Percentiles rank a stretch among this genome's conserved stretches.
These are phyloP conservation scores for Metschnikowia picachoensis DNA, from an alignment of 805 yeast species.

Conservation along the genomic window DNA sequence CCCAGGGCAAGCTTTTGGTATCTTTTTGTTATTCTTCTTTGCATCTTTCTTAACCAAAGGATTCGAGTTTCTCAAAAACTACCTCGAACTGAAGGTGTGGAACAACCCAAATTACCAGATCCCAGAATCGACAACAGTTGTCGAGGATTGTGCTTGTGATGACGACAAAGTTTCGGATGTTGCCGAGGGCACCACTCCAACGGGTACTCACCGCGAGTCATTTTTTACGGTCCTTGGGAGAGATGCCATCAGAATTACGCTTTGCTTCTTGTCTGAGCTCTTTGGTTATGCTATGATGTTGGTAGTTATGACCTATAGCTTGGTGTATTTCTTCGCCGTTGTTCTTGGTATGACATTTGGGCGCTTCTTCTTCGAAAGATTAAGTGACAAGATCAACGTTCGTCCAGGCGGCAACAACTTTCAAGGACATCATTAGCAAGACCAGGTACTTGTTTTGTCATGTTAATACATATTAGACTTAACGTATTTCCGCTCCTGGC, in stretches of 20 bases:
- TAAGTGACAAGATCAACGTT: constrained; percentile 38
- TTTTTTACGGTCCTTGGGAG: constrained; percentile 27
- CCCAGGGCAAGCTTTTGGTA: constrained; percentile 68
- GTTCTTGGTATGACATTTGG: constrained; percentile 67
- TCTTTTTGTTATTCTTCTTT: constrained; percentile 58
- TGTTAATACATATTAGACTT: too few relatives aligned
- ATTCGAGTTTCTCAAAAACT: constrained; percentile 53
- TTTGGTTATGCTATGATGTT: constrained; percentile 72
- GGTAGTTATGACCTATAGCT: constrained; percentile 68
- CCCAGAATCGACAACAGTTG: constrained; percentile 13
- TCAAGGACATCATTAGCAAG: constrained; percentile 9
- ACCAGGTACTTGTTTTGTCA: not conserved
- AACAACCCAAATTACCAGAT: constrained; percentile 34
- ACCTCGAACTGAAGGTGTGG: constrained; percentile 66
- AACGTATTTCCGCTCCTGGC: too few relatives aligned
- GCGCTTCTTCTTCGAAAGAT: constrained; percentile 64
- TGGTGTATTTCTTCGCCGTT: constrained; percentile 70
- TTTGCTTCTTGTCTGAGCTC: constrained; percentile 61
- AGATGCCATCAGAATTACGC: constrained; percentile 52
- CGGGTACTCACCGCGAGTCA: constrained; percentile 2
- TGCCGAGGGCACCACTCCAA: constrained; percentile 6
- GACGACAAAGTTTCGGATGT: constrained; percentile 10
- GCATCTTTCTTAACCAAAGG: constrained; percentile 59
- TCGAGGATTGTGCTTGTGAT: constrained; percentile 20
- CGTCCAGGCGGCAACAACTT: constrained; percentile 26